phyloP scores from a whole-genome alignment of 228 moss, liverwort and hornwort species.

The Sphagnum fallax region DNA sequence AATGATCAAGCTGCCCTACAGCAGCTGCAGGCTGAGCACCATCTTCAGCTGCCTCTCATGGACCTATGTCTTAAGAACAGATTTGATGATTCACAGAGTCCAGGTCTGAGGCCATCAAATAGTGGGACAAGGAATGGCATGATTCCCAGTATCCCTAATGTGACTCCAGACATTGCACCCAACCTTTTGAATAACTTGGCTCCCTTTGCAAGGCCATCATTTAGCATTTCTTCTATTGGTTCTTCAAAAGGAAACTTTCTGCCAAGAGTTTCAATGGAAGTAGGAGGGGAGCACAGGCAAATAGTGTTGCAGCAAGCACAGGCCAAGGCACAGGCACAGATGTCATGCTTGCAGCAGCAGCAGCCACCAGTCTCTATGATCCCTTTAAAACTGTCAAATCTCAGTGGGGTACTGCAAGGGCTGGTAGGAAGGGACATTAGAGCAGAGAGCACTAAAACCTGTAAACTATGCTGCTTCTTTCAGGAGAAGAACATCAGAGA shows the following conservation, averaged over 20 bases:
- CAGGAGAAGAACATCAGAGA: constrained; percentile 74
- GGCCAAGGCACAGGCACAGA: constrained; percentile 56
- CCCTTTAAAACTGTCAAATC: constrained; percentile 68
- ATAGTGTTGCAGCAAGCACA: constrained; percentile 57
- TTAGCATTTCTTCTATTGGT: constrained; percentile 23
- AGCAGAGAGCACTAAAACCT: constrained; percentile 61
- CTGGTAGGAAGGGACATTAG: constrained; percentile 67
- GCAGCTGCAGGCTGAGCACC: constrained; percentile 37
- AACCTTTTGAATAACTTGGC: constrained; percentile 2
- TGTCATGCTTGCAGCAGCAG: constrained; percentile 79
- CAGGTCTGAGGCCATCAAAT: constrained; percentile 41
- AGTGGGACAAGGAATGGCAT: constrained; percentile 45
- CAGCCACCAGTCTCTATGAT: constrained; percentile 46
- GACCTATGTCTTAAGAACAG: constrained; percentile 76
- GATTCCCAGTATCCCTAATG: not conserved
- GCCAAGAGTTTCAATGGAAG: constrained; percentile 52
- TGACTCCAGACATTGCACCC: constrained; percentile 30
- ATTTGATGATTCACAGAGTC: constrained; percentile 68
- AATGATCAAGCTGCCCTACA: constrained; percentile 49
- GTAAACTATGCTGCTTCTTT: constrained; percentile 81
- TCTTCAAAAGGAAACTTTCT: constrained; percentile 46
- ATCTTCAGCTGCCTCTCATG: constrained; percentile 30
- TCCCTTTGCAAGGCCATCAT: constrained; percentile 54
- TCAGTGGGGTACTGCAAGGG: constrained; percentile 73
- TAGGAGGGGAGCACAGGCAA: constrained; percentile 50